These are phyloP conservation scores for Oryza punctata DNA, from an alignment of 176 grass and related monocot species.

Conservation along the genomic window DNA sequence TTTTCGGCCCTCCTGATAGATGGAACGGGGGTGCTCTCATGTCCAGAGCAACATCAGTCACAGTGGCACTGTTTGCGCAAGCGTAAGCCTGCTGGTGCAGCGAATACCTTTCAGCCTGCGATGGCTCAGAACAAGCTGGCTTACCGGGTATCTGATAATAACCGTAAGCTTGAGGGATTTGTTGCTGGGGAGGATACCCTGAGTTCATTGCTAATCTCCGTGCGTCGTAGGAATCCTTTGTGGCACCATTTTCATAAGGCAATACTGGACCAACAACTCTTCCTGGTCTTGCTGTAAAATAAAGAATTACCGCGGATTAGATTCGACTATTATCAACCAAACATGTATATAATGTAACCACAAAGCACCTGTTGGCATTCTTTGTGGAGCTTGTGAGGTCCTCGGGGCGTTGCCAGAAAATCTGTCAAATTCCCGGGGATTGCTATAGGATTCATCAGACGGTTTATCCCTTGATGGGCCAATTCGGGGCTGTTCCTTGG, in stretches of 20 bases:
- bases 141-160: conserved; percentile 67
- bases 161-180: conserved; percentile 64
- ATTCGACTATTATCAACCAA: conserved; percentile 23
- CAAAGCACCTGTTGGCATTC: conserved; percentile 64
- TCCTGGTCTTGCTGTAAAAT: conserved; percentile 78
- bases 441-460: conserved; percentile 55
- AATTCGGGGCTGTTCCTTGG: conserved; percentile 62
- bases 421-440: conserved; percentile 38
- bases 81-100: conserved; percentile 56
- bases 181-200: conserved; percentile 63
- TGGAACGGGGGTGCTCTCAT: conserved; percentile 93
- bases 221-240: conserved; percentile 70
- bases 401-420: conserved; percentile 38
- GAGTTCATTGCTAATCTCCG: conserved; percentile 66
- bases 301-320: conserved; percentile 21
- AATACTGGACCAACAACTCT: conserved; percentile 72
- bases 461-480: conserved; percentile 57
- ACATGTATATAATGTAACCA: background rate
- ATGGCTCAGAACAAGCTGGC: conserved; percentile 48
- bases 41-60: conserved; percentile 79
- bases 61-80: conserved; percentile 51
- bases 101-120: conserved; percentile 55
- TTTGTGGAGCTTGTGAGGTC: conserved; percentile 65
- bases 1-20: conserved; percentile 47
- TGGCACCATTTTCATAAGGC: conserved; percentile 67